phyloP scores from a whole-genome alignment of 345 rosid genomes.

The Geranium brycei region DNA sequence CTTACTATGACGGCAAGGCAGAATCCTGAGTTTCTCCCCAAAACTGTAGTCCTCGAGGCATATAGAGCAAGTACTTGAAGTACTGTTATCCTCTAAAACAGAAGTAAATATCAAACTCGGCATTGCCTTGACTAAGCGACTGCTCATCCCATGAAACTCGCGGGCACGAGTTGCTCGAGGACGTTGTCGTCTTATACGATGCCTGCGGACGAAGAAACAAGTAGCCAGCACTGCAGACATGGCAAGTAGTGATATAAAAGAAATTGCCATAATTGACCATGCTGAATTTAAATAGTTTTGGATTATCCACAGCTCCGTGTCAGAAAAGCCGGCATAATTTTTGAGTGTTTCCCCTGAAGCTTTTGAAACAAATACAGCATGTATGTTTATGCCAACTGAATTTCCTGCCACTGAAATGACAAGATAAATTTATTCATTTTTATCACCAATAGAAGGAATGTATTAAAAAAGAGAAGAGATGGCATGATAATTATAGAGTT shows the following conservation, averaged over 20 bases:
- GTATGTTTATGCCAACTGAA: conserved; percentile 66
- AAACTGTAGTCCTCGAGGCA: conserved; percentile 87
- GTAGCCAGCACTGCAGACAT: conserved; percentile 95
- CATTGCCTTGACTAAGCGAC: conserved; percentile 86
- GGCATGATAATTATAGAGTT: no score
- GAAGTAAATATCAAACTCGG: conserved; percentile 73
- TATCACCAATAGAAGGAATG: no score
- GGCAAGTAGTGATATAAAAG: conserved; percentile 79
- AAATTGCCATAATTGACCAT: conserved; percentile 94
- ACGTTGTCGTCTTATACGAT: conserved; percentile 50
- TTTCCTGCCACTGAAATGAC: conserved; percentile 74
- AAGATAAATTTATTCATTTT: no score
- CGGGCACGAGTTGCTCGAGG: conserved; percentile 48
- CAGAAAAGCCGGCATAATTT: conserved; percentile 33
- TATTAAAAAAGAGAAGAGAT: no score
- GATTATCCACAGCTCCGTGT: conserved; percentile 55
- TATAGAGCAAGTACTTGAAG: conserved; percentile 75
- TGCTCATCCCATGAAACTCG: conserved; percentile 97
- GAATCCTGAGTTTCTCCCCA: conserved; percentile 83
- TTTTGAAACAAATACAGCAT: conserved; percentile 73
- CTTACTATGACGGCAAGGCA: conserved; percentile 93
- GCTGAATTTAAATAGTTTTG: conserved; percentile 78
- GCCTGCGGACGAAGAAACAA: conserved; percentile 92
- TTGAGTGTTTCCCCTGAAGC: conserved; percentile 53
- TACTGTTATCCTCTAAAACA: conserved; percentile 73